Evolutionary conservation across 2,329 filamentous ascomycete species (phyloP), one percentile per base, ranked within the genome.

Genomic region (Colletotrichum neosansevieriae): DNA sequence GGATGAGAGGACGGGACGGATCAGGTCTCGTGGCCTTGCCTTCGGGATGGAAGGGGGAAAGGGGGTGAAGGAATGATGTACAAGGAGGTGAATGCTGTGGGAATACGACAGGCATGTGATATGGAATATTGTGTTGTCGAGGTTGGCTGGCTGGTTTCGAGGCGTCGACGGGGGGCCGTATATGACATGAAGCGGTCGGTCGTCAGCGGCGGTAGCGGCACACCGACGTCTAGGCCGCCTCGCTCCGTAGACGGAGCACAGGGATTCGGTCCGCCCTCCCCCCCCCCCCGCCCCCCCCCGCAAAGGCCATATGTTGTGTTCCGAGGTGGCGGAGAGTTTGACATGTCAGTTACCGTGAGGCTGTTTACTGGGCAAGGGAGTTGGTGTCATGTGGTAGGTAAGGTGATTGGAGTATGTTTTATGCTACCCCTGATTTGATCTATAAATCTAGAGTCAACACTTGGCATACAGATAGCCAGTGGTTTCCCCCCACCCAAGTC

Each of bases 91-190:
- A 51, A 51, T 32, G 29, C 29, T 38, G 24, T 47, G 57, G 57
- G n/a, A 59, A 49, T 40, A 40, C 44, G 36, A 21, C 44, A 44
- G 57, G 29, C 57, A 59, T 59, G 57, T 59, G 57, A 59, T n/a
- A 29, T n/a, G 9, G 3, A 19, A 45, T 11, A 38, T 54, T 17
- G 32, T 40, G 3, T 6, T 3, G 34, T 19, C 50, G 32, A 29
- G n/a, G 12, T 29, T 54, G 50, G 34, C 40, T 38, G 32, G 54
- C 36, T 57, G 36, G 13, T 17, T 34, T 29, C 11, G 47, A 32
- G 49, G 36, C 13, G 36, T 29, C 29, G 29, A 29, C 6, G 29
- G 29, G 29, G 29, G 6, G 29, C 7, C 29, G 29, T 7, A 29
- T 9, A 29, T 9, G 36, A 38, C 36, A 38, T 38, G 36, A 13